Base-by-base conservation (phyloP, 345 rosid genomes). In the Raphanus sativus region DNA sequence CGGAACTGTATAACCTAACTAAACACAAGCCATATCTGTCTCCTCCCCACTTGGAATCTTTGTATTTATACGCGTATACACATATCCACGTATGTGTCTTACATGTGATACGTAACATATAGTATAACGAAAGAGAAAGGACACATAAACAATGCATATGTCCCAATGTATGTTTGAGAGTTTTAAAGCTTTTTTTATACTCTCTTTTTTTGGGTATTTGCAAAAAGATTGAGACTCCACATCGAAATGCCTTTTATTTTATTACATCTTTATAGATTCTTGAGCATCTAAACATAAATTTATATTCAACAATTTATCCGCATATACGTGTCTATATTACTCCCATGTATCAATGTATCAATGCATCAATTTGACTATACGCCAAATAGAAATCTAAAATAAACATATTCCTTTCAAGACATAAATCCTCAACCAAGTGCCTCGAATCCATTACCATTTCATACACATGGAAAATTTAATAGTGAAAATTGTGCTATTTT, bases 151-250 rank as follows among this genome's bases (percentile, higher is more conserved):
- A 77, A 71, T 77, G 77, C 73, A 66, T 78, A 71, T 64, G 81
- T 73, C 65, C 74, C 77, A 67, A 52, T 61, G 81, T 61, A 30
- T 59, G 67, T 73, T 45, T 60, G 48, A 8, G 64, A 72, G 69
- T 59, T 65, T 24, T 56, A 32, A 50, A 67, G 15, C 42, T 67
- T 73, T 73, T 61, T 72, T 28, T 52, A 52, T 8, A 16, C 25
- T 52, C 1, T 52, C 24, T 29, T 72, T 72, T 78, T 65, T 73
- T 73, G 77, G 81, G 77, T 78, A 67, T 78, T 73, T 73, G 74
- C 74, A 61, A 78, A 77, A 78, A 78, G 81, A 73, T 67, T 52
- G 65, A 61, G 81, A 78, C 77, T 73, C 65, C 65, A 73, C 77
- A 73, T n/a, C 56, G 77, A 67, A 73, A 78, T 78, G 74, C 77